Evolutionary conservation across 805 yeast genomes (phyloP).

Genomic region (Cyberlindnera saturnus): DNA sequence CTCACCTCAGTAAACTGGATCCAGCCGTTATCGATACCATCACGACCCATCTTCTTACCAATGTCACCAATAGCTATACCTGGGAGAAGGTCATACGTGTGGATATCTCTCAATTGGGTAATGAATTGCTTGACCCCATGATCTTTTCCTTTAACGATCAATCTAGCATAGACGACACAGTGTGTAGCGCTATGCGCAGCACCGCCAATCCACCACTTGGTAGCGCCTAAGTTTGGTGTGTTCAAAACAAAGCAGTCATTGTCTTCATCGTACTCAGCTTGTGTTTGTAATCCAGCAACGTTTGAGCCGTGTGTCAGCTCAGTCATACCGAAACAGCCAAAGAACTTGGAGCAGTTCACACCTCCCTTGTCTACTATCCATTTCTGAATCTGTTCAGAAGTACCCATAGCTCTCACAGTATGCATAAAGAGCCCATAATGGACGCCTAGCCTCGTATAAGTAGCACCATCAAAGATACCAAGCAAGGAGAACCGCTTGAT

Average conservation of each 20-base stretch:
- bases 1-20: constrained; percentile 81
- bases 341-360: constrained; percentile 44
- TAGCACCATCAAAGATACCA: constrained; percentile 68
- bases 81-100: constrained; percentile 59
- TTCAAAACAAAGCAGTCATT: constrained; percentile 66
- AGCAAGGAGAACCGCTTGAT: constrained; percentile 50
- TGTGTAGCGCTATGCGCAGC: constrained; percentile 95
- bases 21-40: constrained; percentile 96
- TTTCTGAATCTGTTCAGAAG: constrained; percentile 71
- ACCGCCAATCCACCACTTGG: constrained; percentile 99
- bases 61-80: constrained; percentile 87
- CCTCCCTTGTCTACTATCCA: constrained; percentile 75
- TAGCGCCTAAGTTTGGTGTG: constrained; percentile 89
- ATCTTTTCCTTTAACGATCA: constrained; percentile 75
- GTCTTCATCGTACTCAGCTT: constrained; percentile 67
- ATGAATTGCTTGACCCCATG: constrained; percentile 93
- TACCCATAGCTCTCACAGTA: constrained; percentile 81
- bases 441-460: constrained; percentile 78
- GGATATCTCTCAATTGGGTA: constrained; percentile 79
- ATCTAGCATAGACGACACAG: constrained; percentile 74
- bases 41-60: constrained; percentile 93
- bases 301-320: constrained; percentile 91
- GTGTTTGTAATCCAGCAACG: constrained; percentile 86
- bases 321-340: constrained; percentile 91
- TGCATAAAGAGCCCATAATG: constrained; percentile 79